Evolutionary conservation across 805 yeast genomes (phyloP).

Genomic region (Yamadazyma laniorum): DNA sequence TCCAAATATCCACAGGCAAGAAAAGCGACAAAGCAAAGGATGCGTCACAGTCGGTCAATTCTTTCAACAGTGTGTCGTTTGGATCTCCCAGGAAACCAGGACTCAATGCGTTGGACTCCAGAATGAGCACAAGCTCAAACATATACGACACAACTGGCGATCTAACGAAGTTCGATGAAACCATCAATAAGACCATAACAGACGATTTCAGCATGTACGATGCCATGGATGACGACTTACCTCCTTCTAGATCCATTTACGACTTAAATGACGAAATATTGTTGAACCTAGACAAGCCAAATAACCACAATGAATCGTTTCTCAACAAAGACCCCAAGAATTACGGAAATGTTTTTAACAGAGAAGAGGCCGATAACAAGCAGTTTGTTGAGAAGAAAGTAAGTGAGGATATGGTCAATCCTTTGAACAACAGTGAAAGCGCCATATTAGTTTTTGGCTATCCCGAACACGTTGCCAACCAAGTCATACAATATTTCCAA

Average conservation of each 20-base stretch:
- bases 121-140: conserved; percentile 16
- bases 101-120: conserved; percentile 15
- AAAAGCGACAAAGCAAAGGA: conserved; percentile 14
- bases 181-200: conserved; percentile 26
- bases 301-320: conserved; percentile 37
- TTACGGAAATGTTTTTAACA: conserved; percentile 46
- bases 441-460: conserved; percentile 88
- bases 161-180: conserved; percentile 24
- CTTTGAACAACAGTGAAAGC: conserved; percentile 42
- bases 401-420: conserved; percentile 16
- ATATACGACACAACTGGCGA: conserved; percentile 22
- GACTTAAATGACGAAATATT: conserved; percentile 48
- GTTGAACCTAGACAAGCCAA: conserved; percentile 33
- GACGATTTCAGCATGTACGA: conserved; percentile 28
- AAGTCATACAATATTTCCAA: conserved; percentile 68
- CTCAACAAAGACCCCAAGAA: conserved; percentile 46
- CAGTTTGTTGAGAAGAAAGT: conserved; percentile 5
- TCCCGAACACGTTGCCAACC: conserved; percentile 69
- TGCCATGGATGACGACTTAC: conserved; percentile 37
- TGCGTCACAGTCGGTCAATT: conserved; percentile 10
- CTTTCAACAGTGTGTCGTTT: conserved; percentile 37
- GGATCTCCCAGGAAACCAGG: conserved; percentile 26
- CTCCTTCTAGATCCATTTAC: conserved; percentile 50
- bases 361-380: conserved; percentile 17
- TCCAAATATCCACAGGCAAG: conserved; percentile 29